Conservation (phyloP, 108 stramenopile genomes). For the Bacterosira constricta region DNA sequence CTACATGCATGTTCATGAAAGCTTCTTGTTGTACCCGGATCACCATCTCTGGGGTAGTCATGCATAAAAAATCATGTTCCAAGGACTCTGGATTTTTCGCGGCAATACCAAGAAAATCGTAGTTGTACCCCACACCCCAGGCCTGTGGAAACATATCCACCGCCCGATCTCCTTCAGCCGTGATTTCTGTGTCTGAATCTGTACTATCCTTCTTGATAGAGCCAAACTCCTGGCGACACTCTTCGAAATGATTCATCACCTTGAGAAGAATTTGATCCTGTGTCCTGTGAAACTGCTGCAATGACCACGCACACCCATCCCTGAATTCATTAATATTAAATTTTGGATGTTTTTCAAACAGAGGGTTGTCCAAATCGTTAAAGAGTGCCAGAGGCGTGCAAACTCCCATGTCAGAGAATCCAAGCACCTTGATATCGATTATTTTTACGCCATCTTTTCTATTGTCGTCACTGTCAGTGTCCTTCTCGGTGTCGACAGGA, state of each 20-base stretch:
- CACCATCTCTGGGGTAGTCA: slow-evolving; percentile 34
- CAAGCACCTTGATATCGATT: slow-evolving; percentile 66
- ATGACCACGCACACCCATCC: slow-evolving; percentile 68
- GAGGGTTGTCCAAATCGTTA: slow-evolving; percentile 68
- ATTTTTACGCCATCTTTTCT: slow-evolving; percentile 44
- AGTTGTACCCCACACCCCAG: background rate
- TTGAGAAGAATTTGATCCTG: slow-evolving; percentile 12
- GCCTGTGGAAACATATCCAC: no score
- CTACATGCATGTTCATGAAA: background rate
- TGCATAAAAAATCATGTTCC: slow-evolving; percentile 16
- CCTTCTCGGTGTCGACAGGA: background rate
- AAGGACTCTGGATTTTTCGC: slow-evolving; percentile 28
- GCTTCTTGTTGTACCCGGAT: slow-evolving; percentile 6
- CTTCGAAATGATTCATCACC: background rate
- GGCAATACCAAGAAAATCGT: slow-evolving; percentile 27
- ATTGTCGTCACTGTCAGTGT: slow-evolving; percentile 2
- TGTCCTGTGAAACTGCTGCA: slow-evolving; percentile 67
- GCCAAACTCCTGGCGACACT: no score
- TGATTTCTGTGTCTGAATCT: no score
- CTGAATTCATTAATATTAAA: slow-evolving; percentile 70
- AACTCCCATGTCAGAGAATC: slow-evolving; percentile 65
- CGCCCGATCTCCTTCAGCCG: no score
- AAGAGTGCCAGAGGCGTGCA: slow-evolving; percentile 63
- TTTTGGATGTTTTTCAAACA: slow-evolving; percentile 48
- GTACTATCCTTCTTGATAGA: no score